Conservation (phyloP, 352 stramenopile genomes). For the Pythium utonaiense region DNA sequence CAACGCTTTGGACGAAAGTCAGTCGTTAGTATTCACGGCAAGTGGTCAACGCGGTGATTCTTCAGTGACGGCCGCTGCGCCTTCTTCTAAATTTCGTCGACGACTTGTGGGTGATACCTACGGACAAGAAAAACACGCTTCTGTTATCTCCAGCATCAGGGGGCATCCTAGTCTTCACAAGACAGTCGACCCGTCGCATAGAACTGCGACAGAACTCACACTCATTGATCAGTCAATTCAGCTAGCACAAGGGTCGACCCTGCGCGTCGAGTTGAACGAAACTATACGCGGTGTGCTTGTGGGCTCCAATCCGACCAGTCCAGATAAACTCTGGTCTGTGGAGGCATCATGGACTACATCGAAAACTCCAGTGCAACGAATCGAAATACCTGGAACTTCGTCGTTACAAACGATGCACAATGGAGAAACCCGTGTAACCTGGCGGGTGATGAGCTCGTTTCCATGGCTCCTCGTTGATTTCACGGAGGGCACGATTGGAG, state of each 20-base stretch:
- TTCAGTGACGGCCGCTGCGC: constrained; percentile 3
- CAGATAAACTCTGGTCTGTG: constrained; percentile 12
- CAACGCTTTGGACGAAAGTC: constrained; percentile 13
- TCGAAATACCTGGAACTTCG: constrained; percentile 12
- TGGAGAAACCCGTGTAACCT: constrained; percentile 1
- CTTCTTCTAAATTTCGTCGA: constrained; percentile 3
- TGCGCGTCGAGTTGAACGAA: constrained; percentile 10
- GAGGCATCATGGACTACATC: constrained; percentile 9
- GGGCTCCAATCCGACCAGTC: not conserved
- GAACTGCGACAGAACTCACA: not conserved
- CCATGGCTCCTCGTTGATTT: constrained; percentile 9
- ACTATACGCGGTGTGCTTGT: not conserved
- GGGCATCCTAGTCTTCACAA: not conserved
- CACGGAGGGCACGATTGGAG: not conserved
- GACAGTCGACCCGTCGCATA: not conserved
- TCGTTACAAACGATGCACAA: not conserved
- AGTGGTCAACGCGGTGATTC: constrained; percentile 8
- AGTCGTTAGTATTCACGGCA: constrained; percentile 1
- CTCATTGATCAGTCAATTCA: not conserved
- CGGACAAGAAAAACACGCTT: not conserved
- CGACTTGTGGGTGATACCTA: not conserved
- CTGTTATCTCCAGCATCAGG: not conserved
- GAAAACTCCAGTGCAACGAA: not conserved
- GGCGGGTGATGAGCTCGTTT: constrained; percentile 8
- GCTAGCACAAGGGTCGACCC: not conserved